Evolutionary conservation across 768 basidiomycete species (phyloP).

Genomic region (Trametes coccinea): DNA sequence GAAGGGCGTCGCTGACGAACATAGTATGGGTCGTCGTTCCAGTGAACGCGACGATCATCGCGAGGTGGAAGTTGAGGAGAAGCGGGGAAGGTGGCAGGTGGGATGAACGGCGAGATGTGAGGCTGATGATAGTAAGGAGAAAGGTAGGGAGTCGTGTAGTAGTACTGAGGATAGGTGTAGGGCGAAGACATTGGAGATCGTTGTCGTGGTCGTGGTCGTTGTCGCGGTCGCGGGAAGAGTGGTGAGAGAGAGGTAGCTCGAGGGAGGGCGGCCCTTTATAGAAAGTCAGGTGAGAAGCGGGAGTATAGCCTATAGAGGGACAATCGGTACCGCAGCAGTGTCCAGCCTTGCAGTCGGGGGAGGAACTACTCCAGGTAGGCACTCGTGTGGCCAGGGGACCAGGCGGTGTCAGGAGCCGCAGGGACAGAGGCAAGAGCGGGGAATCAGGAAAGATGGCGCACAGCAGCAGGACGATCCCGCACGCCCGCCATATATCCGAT

Average conservation of each 20-base stretch:
- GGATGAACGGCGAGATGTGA: slow-evolving; percentile 27
- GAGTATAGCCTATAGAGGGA: neutral
- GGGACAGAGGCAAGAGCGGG: neutral
- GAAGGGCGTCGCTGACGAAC: slow-evolving; percentile 28
- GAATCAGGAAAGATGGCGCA: neutral
- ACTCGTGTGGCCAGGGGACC: slow-evolving; percentile 3
- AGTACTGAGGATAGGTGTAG: slow-evolving; percentile 18
- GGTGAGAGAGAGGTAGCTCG: neutral
- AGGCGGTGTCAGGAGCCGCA: neutral
- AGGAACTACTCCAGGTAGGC: slow-evolving; percentile 10
- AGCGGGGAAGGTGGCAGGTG: slow-evolving; percentile 10
- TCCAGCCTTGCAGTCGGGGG: neutral
- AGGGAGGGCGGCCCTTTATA: slow-evolving; percentile 8
- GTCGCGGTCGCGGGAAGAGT: neutral
- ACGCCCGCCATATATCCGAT: slow-evolving; percentile 12
- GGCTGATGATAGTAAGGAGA: slow-evolving; percentile 21
- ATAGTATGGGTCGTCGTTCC: slow-evolving; percentile 8
- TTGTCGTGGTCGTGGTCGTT: slow-evolving; percentile 2
- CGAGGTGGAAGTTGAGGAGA: slow-evolving; percentile 11
- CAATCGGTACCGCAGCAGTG: slow-evolving; percentile 14
- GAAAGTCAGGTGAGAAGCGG: slow-evolving; percentile 2
- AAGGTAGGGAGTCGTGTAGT: slow-evolving; percentile 26
- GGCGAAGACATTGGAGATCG: slow-evolving; percentile 15
- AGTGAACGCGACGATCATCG: slow-evolving; percentile 22
- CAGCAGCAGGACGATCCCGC: neutral